Conservation (phyloP, 805 yeast genomes). For the Metschnikowia baotianmanensis region DNA sequence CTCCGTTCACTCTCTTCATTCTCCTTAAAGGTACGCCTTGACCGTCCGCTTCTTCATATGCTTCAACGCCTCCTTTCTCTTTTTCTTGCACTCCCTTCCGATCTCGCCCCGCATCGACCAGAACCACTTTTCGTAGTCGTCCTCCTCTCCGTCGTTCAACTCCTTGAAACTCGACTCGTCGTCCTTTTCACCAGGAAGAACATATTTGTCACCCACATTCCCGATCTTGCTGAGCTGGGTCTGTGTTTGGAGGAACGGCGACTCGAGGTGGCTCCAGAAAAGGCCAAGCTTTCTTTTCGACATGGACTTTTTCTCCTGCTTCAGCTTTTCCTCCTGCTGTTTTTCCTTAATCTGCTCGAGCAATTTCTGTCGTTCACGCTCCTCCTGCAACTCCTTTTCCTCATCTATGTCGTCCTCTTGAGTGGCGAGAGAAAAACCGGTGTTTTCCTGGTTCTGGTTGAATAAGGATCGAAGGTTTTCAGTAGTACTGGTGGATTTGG, state of each 20-base stretch:
- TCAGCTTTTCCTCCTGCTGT: slow-evolving; percentile 28
- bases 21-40: slow-evolving; percentile 8
- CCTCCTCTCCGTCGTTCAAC: slow-evolving; percentile 31
- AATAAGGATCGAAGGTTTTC: slow-evolving; percentile 63
- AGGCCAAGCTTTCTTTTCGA: slow-evolving; percentile 40
- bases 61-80: slow-evolving; percentile 70
- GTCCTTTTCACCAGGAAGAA: slow-evolving; percentile 37
- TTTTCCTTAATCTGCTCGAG: slow-evolving; percentile 32
- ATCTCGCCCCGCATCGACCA: slow-evolving; percentile 81
- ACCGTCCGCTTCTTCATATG: slow-evolving; percentile 47
- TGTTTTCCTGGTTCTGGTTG: slow-evolving; percentile 43
- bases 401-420: slow-evolving; percentile 24
- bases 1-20: no score
- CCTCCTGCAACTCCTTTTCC: slow-evolving; percentile 5
- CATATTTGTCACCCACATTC: slow-evolving; percentile 26
- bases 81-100: slow-evolving; percentile 69
- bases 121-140: slow-evolving; percentile 70
- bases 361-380: slow-evolving; percentile 24
- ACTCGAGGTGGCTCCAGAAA: slow-evolving; percentile 79
- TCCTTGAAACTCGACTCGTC: slow-evolving; percentile 25
- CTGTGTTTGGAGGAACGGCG: slow-evolving; percentile 86
- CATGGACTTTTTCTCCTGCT: slow-evolving; percentile 22
- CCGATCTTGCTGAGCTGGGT: slow-evolving; percentile 67
- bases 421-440: slow-evolving; percentile 40
- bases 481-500: slow-evolving; percentile 41